phyloP scores from a whole-genome alignment of 2,329 filamentous ascomycete genomes.

The Phaeoacremonium minimum region DNA sequence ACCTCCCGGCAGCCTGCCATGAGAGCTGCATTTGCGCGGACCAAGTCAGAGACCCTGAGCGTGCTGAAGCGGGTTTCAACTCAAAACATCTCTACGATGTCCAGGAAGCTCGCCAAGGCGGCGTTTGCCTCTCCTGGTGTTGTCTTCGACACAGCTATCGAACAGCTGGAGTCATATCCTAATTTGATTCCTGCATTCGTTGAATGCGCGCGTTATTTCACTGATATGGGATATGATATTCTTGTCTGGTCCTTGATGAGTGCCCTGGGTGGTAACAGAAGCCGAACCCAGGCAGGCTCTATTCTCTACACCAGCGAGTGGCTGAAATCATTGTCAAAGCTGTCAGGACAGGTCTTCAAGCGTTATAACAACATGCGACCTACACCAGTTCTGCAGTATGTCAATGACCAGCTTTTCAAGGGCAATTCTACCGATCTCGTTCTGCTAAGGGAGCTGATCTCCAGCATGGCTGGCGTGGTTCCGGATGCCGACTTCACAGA shows the following conservation, averaged over 20 bases:
- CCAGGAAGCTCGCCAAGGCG: slow-evolving; percentile 85
- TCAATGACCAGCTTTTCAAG: slow-evolving; percentile 74
- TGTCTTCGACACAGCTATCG: slow-evolving; percentile 84
- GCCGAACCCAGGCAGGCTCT: slow-evolving; percentile 58
- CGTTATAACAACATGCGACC: slow-evolving; percentile 81
- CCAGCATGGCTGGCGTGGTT: slow-evolving; percentile 90
- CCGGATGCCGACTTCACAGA: slow-evolving; percentile 86
- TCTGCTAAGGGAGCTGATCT: slow-evolving; percentile 84
- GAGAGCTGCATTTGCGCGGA: slow-evolving; percentile 70
- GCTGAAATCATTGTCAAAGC: slow-evolving; percentile 85
- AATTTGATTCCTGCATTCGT: slow-evolving; percentile 95
- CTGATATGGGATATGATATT: slow-evolving; percentile 86
- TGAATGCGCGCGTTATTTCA: slow-evolving; percentile 92
- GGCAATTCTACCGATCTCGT: slow-evolving; percentile 89
- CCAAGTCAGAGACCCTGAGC: slow-evolving; percentile 74
- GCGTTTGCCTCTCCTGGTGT: slow-evolving; percentile 86
- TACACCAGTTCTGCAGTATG: slow-evolving; percentile 82
- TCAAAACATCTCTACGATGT: slow-evolving; percentile 82
- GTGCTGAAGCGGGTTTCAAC: slow-evolving; percentile 87
- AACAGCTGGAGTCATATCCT: slow-evolving; percentile 88
- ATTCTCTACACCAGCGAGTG: slow-evolving; percentile 79
- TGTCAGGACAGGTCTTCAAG: slow-evolving; percentile 85
- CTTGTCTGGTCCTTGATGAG: slow-evolving; percentile 89
- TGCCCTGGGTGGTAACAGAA: slow-evolving; percentile 57
- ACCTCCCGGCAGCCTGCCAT: slow-evolving; percentile 75